These are phyloP conservation scores for Aphanomyces astaci DNA, from an alignment of 352 stramenopile species.

Conservation along the genomic window DNA sequence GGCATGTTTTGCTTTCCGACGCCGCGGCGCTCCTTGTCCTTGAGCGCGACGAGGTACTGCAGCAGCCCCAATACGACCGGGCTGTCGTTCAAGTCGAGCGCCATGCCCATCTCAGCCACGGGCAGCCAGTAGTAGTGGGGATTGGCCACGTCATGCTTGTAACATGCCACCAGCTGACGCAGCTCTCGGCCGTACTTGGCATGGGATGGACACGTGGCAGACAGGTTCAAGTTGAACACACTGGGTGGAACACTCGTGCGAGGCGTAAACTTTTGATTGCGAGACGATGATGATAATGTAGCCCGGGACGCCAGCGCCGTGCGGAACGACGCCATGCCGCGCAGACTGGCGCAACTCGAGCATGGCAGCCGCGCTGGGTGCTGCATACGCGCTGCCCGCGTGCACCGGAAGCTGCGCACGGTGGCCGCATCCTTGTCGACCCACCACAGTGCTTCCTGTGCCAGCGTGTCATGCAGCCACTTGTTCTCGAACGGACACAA, in stretches of 20 bases:
- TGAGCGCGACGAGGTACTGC: constrained; percentile 62
- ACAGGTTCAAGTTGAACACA: too few relatives aligned
- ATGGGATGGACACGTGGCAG: too few relatives aligned
- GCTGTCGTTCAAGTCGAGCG: constrained; percentile 49
- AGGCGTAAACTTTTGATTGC: constrained; percentile 13
- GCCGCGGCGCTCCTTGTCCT: constrained; percentile 65
- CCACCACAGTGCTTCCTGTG: constrained; percentile 67
- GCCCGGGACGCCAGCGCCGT: constrained; percentile 23
- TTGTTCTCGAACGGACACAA: constrained; percentile 32
- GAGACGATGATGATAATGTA: neutral
- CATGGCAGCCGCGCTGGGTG: constrained; percentile 40
- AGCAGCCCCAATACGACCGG: constrained; percentile 53
- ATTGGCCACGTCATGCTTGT: neutral
- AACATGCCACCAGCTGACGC: neutral
- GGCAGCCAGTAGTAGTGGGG: neutral
- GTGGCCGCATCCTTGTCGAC: constrained; percentile 67
- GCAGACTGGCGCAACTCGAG: constrained; percentile 37
- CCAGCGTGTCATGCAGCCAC: constrained; percentile 60
- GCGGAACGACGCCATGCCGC: constrained; percentile 45
- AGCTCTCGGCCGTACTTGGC: neutral
- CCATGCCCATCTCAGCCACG: constrained; percentile 58
- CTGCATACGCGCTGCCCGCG: constrained; percentile 34
- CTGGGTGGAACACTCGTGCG: too few relatives aligned
- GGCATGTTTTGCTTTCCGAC: constrained; percentile 77
- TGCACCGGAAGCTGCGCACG: constrained; percentile 62